A percentile compares a stretch with the other conserved stretches of the same genome.
Conservation (phyloP, 1,284 basidiomycete genomes). For the Coriolopsis trogii region DNA sequence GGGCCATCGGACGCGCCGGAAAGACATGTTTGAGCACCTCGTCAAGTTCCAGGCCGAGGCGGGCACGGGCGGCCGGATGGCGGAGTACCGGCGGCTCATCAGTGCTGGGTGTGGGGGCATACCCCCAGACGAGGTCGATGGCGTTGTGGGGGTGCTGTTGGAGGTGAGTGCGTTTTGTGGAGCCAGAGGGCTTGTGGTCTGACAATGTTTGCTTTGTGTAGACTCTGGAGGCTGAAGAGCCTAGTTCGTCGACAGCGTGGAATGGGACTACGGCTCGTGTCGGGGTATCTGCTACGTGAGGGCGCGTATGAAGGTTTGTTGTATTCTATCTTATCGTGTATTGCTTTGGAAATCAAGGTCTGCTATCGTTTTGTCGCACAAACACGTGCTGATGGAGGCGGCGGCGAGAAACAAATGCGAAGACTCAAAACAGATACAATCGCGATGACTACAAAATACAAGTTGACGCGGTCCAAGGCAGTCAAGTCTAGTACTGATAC, state of each 20-base stretch:
- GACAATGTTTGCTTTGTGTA: constrained; percentile 31
- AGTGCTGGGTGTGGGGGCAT: constrained; percentile 89
- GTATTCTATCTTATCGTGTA: constrained; percentile 22
- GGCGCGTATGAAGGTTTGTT: constrained; percentile 12
- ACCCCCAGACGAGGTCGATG: constrained; percentile 83
- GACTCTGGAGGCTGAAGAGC: constrained; percentile 69
- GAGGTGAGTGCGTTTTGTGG: constrained; percentile 57
- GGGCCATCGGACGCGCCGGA: constrained; percentile 67
- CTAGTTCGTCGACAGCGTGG: constrained; percentile 54
- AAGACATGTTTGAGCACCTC: constrained; percentile 71
- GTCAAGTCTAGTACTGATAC: no score
- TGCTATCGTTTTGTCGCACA: not conserved
- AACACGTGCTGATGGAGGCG: no score
- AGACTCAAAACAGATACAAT: no score
- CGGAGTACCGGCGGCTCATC: constrained; percentile 85
- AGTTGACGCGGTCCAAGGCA: no score
- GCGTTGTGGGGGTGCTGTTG: constrained; percentile 78
- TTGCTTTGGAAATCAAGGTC: constrained; percentile 15
- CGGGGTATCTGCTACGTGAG: constrained; percentile 17
- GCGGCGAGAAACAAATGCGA: no score
- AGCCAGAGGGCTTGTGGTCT: not conserved
- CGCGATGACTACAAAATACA: no score
- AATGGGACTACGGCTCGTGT: constrained; percentile 28
- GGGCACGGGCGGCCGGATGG: constrained; percentile 86
- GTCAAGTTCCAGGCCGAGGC: constrained; percentile 85